phyloP scores from a whole-genome alignment of 805 yeast species.

The Candida tallmaniae region DNA sequence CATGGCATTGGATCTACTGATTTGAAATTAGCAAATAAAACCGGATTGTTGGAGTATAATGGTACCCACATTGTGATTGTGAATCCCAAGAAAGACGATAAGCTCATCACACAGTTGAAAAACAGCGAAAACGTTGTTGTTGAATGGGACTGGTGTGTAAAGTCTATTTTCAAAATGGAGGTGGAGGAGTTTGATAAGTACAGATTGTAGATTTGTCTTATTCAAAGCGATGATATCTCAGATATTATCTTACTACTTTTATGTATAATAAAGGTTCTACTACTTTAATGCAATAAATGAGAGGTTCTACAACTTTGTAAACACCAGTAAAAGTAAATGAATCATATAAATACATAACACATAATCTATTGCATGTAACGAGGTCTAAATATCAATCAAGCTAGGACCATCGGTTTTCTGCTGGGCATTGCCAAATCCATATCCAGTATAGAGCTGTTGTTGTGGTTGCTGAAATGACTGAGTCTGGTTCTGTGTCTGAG shows the following conservation, averaged over 20 bases:
- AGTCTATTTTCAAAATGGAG: slow-evolving; percentile 48
- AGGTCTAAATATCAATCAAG: slow-evolving; percentile 39
- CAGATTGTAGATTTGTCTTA: no score
- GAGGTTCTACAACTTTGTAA: no score
- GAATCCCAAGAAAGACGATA: slow-evolving; percentile 34
- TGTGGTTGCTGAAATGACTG: slow-evolving; percentile 3
- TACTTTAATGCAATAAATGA: no score
- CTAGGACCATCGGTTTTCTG: slow-evolving; percentile 39
- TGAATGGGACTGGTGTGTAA: slow-evolving; percentile 65
- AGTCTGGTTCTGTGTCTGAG: slow-evolving; percentile 21
- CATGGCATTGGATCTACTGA: slow-evolving; percentile 47
- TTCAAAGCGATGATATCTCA: no score
- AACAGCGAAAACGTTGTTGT: slow-evolving; percentile 25
- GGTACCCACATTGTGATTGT: slow-evolving; percentile 16
- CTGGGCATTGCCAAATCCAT: slow-evolving; percentile 85
- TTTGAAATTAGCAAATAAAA: slow-evolving; percentile 8
- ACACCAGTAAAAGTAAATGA: neutral
- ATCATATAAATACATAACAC: neutral
- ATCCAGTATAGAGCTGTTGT: slow-evolving; percentile 70
- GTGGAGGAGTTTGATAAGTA: slow-evolving; percentile 20
- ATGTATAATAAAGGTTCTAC: no score
- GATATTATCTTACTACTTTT: no score
- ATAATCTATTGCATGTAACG: neutral
- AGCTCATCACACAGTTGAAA: slow-evolving; percentile 19
- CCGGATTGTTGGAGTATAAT: slow-evolving; percentile 23